Base-by-base conservation (phyloP, 2,329 filamentous ascomycete genomes). In the Elsinoe arachidis region DNA sequence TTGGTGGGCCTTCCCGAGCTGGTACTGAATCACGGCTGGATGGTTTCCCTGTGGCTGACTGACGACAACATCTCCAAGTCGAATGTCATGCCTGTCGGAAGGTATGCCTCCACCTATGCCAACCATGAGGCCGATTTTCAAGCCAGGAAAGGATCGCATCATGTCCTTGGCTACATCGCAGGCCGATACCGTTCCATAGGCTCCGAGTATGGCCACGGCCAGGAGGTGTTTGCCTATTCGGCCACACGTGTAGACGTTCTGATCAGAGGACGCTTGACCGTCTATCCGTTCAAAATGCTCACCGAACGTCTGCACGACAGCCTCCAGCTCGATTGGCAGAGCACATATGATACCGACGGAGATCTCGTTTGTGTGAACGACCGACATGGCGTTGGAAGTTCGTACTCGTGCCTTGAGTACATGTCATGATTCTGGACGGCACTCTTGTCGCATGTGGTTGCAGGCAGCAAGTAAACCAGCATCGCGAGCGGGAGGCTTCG, bases 1-100 rank as follows among this genome's bases (percentile, higher is more conserved):
- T 2, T 38, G 35, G 2, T 38, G n/a, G 35, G 10, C 4, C 37
- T 67, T 67, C 14, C 55, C 58, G 1, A 66, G 41, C 37, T 66
- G 62, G 33, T 63, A 64, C 33, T 67, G 63, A 2, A 66, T 51
- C 1, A 67, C 64, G 1, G 64, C 66, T 0, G 62, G 64, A 35
- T 33, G 53, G 6, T 21, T 54, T 0, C 54, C 58, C 0, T 55
- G 41, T 2, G 65, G 65, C 35, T 57, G 56, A 43, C 65, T 65
- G 6, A 67, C 61, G 1, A 63, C 63, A n/a, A 67, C 58, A 55
- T 67, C 64, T 5, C 65, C 66, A 14, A 67, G 65, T 3, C 61
- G 61, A n/a, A 67, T 62, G 21, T 66, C 63, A n/a, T 35, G 26
- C 17, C 14, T 46, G 0, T 23, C 10, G 12, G 26, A 52, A 1